Evolutionary conservation across 2,329 filamentous ascomycete species (phyloP).

Genomic region (Claviceps citrina): DNA sequence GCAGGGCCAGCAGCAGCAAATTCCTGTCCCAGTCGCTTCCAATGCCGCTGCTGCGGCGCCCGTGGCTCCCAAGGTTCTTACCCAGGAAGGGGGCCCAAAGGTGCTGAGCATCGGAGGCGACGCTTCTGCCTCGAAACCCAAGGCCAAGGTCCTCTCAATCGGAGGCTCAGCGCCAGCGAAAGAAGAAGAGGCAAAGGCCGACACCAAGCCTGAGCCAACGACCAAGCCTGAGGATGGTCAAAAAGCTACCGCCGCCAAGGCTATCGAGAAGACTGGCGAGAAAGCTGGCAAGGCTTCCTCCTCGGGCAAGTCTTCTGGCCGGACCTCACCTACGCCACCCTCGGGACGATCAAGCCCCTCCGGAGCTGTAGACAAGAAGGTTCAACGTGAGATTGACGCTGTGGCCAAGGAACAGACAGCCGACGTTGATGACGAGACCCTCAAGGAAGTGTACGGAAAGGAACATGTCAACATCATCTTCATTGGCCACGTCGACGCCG

Average conservation of each 20-base stretch:
- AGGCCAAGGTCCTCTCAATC: conserved; percentile 32
- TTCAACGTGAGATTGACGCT: conserved; percentile 57
- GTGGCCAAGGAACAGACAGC: conserved; percentile 70
- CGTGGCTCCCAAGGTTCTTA: conserved; percentile 21
- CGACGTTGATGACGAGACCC: conserved; percentile 54
- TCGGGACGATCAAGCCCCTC: conserved; percentile 76
- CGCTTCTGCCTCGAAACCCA: conserved; percentile 38
- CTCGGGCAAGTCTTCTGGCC: conserved; percentile 41
- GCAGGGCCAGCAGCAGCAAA: conserved; percentile 31
- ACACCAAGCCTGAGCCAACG: conserved; percentile 32
- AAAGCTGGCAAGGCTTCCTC: conserved; percentile 25
- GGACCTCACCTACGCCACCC: conserved; percentile 64
- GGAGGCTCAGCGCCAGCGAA: conserved; percentile 20
- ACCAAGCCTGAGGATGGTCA: conserved; percentile 52
- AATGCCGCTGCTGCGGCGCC: conserved; percentile 23
- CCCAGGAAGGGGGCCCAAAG: conserved; percentile 44
- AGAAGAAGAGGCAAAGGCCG: conserved; percentile 30
- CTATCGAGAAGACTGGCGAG: conserved; percentile 80
- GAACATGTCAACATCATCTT: conserved; percentile 91
- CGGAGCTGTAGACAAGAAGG: conserved; percentile 32
- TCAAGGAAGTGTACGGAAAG: conserved; percentile 94
- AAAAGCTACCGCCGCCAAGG: conserved; percentile 76
- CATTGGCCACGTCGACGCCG: conserved; percentile 94
- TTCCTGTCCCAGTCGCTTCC: conserved; percentile 2
- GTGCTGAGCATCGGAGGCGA: conserved; percentile 53